phyloP scores from a whole-genome alignment of 225 moss, liverwort and hornwort species.

The Thuidium tamariscinum region DNA sequence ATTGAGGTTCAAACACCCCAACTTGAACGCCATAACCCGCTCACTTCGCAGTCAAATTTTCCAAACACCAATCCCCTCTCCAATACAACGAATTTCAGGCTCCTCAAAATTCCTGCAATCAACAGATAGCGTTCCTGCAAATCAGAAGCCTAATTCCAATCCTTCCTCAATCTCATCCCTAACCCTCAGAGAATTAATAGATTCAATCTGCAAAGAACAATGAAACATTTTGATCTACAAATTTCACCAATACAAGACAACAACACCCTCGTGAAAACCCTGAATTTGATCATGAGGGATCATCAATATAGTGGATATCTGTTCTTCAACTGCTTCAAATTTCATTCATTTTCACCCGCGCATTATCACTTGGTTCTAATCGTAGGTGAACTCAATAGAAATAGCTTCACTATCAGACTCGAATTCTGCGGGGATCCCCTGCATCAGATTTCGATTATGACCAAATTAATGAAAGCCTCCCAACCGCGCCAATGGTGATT shows the following conservation, averaged over 20 bases:
- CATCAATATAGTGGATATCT: too few relatives aligned
- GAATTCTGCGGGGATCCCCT: neutral
- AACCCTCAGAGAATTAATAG: neutral
- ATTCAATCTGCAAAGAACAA: too few relatives aligned
- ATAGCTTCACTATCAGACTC: neutral
- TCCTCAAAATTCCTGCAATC: neutral
- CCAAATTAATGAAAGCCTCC: neutral
- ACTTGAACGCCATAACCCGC: conserved; percentile 41
- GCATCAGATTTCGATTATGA: neutral
- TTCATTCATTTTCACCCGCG: neutral
- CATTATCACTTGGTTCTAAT: neutral
- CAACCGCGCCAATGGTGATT: neutral
- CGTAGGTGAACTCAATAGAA: neutral
- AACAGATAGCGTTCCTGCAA: neutral
- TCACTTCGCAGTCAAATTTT: neutral
- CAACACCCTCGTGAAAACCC: too few relatives aligned
- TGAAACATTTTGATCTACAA: too few relatives aligned
- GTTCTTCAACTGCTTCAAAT: neutral
- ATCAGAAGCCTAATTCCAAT: neutral
- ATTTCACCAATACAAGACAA: too few relatives aligned
- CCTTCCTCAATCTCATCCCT: neutral
- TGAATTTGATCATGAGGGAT: too few relatives aligned
- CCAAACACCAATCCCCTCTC: neutral
- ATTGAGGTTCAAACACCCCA: conserved; percentile 52
- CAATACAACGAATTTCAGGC: neutral